phyloP scores from a whole-genome alignment of 331 rosid genomes.

The Quercus tomentella region DNA sequence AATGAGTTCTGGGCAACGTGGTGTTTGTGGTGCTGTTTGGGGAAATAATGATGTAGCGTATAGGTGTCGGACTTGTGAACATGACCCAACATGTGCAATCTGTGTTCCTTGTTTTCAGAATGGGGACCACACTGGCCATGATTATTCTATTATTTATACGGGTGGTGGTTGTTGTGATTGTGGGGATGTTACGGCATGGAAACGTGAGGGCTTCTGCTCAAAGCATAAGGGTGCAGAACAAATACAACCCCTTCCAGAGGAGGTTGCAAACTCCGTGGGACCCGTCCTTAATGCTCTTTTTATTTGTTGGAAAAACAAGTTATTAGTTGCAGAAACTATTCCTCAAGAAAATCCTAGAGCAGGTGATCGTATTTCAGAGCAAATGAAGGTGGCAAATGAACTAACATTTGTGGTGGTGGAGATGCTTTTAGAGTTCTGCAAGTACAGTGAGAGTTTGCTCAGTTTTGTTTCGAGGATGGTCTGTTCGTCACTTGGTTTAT shows the following conservation, averaged over 20 bases:
- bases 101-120: constrained; percentile 95
- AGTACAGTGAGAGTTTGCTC: constrained; percentile 89
- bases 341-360: constrained; percentile 37
- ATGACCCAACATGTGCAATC: constrained; percentile 94
- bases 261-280: constrained; percentile 42
- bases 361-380: constrained; percentile 31
- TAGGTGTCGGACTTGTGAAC: constrained; percentile 86
- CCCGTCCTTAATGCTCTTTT: constrained; percentile 77
- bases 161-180: constrained; percentile 98
- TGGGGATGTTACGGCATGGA: constrained; percentile 98
- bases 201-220: constrained; percentile 90
- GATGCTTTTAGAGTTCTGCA: constrained; percentile 84
- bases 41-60: constrained; percentile 79
- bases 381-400: constrained; percentile 62
- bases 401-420: constrained; percentile 73
- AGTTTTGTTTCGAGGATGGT: constrained; percentile 68
- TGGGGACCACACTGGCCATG: constrained; percentile 84
- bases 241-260: constrained; percentile 75
- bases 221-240: constrained; percentile 88
- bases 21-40: constrained; percentile 97
- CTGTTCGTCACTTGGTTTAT: constrained; percentile 48
- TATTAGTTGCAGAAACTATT: constrained; percentile 36
- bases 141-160: constrained; percentile 73
- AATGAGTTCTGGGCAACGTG: constrained; percentile 75
- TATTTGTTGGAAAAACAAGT: constrained; percentile 58